Evolutionary conservation across 345 rosid species (phyloP), one percentile per base, ranked within the genome.

Genomic region (Bruguiera sexangula): DNA sequence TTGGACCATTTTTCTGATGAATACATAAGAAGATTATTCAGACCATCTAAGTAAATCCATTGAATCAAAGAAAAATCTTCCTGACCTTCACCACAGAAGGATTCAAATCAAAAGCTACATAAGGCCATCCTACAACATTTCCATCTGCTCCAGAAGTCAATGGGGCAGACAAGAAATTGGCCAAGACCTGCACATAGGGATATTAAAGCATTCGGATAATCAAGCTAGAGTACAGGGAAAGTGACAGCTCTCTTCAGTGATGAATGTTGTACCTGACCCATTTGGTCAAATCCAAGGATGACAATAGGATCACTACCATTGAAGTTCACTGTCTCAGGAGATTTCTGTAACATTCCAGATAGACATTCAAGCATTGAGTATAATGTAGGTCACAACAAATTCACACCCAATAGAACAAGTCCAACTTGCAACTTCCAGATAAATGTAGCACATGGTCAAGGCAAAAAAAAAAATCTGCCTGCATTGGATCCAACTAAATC

Each of bases 281-380:
- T 91, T 84, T 91, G 97, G 68, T 91, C 93, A 73, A 94, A 94
- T 80, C 98, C 98, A 69, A 94, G 66, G 71, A 94, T 86, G 63
- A 94, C 95, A 78, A 94, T 81, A 61, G 98, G 96, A 75, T 94
- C 97, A 46, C 85, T 85, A 63, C 78, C 89, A 67, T 89, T 85
- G 27, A 74, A 94, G 79, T 77, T 91, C 68, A 86, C 87, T 66
- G 66, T 60, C 81, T 84, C 96, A 20, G 39, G 71, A 67, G 63
- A 50, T 79, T 69, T 88, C 96, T 89, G 93, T 68, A 68, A 63
- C 67, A 75, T 59, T 65, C 63, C 21, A 43, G 50, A 60, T 20
- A 26, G 60, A 46, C 26, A 36, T 68, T 57, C 37, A 78, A 48
- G 24, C 20, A 51, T 59, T n/a, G 36, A 46, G 53, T 26, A 24